Percentiles rank a stretch among this genome's conserved stretches.
Evolutionary conservation across 345 rosid species (phyloP).

Genomic region (Arabidopsis suecica): DNA sequence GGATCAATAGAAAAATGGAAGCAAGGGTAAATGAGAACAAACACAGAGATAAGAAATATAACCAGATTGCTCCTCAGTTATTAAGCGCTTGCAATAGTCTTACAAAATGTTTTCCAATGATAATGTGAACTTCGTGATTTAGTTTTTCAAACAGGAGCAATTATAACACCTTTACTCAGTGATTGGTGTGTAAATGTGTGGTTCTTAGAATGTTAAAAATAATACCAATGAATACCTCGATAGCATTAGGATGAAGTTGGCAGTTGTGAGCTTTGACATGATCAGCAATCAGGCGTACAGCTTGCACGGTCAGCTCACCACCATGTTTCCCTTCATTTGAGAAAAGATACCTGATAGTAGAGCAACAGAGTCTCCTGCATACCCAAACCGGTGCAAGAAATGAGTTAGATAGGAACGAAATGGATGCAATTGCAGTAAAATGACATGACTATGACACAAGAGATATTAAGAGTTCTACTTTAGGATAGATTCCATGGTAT

Average conservation of each 20-base stretch:
- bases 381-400: slow-evolving; percentile 29
- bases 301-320: slow-evolving; percentile 82
- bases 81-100: slow-evolving; percentile 1
- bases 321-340: slow-evolving; percentile 86
- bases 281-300: slow-evolving; percentile 80
- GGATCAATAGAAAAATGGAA: slow-evolving; percentile 28
- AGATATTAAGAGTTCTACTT: slow-evolving; percentile 14
- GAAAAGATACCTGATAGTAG: slow-evolving; percentile 77
- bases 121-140: slow-evolving; percentile 4
- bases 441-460: slow-evolving; percentile 5
- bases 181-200: slow-evolving; percentile 7
- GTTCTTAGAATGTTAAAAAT: slow-evolving; percentile 29
- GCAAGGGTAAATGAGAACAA: slow-evolving; percentile 23
- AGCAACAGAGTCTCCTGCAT: slow-evolving; percentile 82
- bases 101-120: slow-evolving; percentile 4
- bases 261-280: slow-evolving; percentile 78
- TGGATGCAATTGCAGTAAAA: neutral
- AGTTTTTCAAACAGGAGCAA: slow-evolving; percentile 15
- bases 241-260: slow-evolving; percentile 87
- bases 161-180: slow-evolving; percentile 7
- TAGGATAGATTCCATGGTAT: slow-evolving; percentile 15
- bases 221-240: slow-evolving; percentile 58
- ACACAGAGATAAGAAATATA: slow-evolving; percentile 13
- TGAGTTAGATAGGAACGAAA: slow-evolving; percentile 19
- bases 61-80: neutral